Evolutionary conservation across 495 filamentous ascomycete species (phyloP), one percentile per base, ranked within the genome.

Genomic region (Mytilinidion resinicola): DNA sequence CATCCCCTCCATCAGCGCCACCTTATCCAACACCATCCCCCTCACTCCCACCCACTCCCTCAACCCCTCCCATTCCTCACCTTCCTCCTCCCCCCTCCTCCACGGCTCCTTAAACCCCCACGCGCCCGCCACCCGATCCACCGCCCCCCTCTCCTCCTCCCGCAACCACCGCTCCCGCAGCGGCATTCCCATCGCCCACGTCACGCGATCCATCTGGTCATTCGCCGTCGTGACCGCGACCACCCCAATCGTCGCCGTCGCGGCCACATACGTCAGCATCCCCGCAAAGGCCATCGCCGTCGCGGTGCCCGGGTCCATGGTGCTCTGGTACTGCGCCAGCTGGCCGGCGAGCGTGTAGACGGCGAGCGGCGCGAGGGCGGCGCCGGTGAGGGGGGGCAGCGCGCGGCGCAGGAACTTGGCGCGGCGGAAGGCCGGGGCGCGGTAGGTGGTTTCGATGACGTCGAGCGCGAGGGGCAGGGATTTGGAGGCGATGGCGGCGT

Each of bases 191-290:
- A 78, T 74, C 11, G 84, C 77, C 95, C 95, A 98, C 4, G 85
- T 87, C 34, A 97, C 88, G 4, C 93, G 82, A 56, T 90, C 85
- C 88, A 96, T 95, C 69, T 97, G 91, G 70, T 96, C 90, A 73
- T 96, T 96, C 17, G 82, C 75, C 14, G 91, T 96, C 34, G 86
- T 86, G 21, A 92, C 70, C 12, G 91, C 90, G 12, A 96, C 79
- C n/a, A 90, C 65, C 5, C 92, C 93, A 46, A 96, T 79, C 0
- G 84, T 87, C 2, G 81, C 84, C 8, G 88, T 89, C 51, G 89
- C 85, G 1, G 79, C 83, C 12, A 93, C 77, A 68, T 96, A 98
- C 12, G 89, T 85, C 20, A 93, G 62, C 12, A 88, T 86, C 9
- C 90, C 93, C 4, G 77, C 81, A 64, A 96, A 92, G 0, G 85